phyloP scores from a whole-genome alignment of 108 stramenopile genomes.

The Nitzschia sp. region DNA sequence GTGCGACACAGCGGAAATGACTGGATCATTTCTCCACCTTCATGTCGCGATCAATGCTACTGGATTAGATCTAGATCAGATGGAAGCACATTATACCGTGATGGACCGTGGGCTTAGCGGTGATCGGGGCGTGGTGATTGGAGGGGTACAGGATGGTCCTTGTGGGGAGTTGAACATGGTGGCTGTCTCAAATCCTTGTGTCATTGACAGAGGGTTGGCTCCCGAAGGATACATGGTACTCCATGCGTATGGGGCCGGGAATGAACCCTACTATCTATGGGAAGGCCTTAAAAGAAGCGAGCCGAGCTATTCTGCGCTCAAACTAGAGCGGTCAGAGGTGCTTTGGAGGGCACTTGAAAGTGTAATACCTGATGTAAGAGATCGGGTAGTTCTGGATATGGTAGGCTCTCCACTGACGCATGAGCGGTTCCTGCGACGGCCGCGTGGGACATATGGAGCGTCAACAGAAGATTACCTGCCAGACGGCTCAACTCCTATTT shows the following conservation, averaged over 20 bases:
- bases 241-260: constrained; percentile 92
- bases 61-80: constrained; percentile 57
- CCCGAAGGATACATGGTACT: constrained; percentile 88
- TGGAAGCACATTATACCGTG: constrained; percentile 93
- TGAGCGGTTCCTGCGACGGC: constrained; percentile 83
- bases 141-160: constrained; percentile 61
- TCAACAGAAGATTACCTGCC: constrained; percentile 83
- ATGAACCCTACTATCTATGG: constrained; percentile 91
- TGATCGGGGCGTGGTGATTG: constrained; percentile 19
- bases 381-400: constrained; percentile 74
- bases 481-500: constrained; percentile 76
- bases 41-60: constrained; percentile 85
- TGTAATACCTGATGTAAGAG: constrained; percentile 84
- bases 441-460: constrained; percentile 85
- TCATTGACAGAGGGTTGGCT: constrained; percentile 77
- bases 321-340: constrained; percentile 74
- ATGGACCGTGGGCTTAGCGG: constrained; percentile 82
- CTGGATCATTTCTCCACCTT: constrained; percentile 89
- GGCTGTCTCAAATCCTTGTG: constrained; percentile 88
- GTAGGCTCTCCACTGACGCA: constrained; percentile 92
- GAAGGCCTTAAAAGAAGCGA: constrained; percentile 52
- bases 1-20: constrained; percentile 76
- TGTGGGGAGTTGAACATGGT: constrained; percentile 92
- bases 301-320: constrained; percentile 71
- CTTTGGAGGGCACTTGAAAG: constrained; percentile 90